Evolutionary conservation across 306 rosid species (phyloP).

Genomic region (Amphicarpaea edgeworthii): DNA sequence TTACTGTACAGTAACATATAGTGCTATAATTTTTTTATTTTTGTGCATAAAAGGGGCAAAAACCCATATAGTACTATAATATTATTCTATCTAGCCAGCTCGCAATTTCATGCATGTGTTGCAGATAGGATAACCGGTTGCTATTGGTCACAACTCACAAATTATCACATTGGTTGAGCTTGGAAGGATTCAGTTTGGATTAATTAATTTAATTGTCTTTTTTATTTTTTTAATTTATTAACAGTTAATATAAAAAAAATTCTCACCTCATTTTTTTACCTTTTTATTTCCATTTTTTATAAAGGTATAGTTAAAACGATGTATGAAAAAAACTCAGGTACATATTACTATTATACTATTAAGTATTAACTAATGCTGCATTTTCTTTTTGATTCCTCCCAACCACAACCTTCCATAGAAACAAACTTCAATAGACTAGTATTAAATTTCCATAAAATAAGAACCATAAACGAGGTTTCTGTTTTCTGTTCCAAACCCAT

Average conservation of each 20-base stretch:
- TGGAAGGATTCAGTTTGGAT: not conserved
- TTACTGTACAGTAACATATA: not conserved
- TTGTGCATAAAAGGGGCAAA: too few relatives aligned
- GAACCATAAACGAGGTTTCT: slow-evolving; percentile 40
- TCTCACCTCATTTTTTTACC: not conserved
- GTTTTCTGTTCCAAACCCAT: slow-evolving; percentile 38
- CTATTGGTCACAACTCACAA: slow-evolving; percentile 5
- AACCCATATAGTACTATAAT: too few relatives aligned
- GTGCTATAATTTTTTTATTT: too few relatives aligned
- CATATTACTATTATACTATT: too few relatives aligned
- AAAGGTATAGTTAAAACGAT: not conserved
- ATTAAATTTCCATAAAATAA: slow-evolving; percentile 6
- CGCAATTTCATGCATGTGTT: not conserved
- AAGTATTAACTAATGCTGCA: not conserved
- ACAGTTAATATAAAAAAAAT: not conserved
- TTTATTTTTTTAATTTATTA: not conserved
- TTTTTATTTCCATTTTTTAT: not conserved
- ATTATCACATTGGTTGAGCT: not conserved
- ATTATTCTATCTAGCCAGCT: not conserved
- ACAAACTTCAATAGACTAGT: slow-evolving; percentile 27
- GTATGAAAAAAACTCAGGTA: too few relatives aligned
- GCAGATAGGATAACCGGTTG: not conserved
- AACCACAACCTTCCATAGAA: slow-evolving; percentile 4
- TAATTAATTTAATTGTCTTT: not conserved
- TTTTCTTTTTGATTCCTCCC: not conserved